phyloP scores from a whole-genome alignment of 345 rosid species.

The Gossypium raimondii region DNA sequence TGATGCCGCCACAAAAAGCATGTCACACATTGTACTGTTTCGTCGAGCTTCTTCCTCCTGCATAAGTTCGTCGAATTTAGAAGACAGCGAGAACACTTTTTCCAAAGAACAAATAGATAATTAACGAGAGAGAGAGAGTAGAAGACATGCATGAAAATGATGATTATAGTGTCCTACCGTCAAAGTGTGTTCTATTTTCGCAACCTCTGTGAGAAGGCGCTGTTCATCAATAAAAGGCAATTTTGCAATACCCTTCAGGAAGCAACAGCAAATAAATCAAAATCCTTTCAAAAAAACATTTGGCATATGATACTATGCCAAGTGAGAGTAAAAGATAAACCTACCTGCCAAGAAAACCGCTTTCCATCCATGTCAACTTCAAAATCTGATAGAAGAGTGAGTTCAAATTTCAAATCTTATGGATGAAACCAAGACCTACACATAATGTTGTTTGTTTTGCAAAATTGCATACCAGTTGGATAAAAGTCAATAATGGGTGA shows the following conservation, averaged over 20 bases:
- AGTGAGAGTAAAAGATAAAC: background rate
- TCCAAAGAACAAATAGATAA: background rate
- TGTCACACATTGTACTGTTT: constrained; percentile 68
- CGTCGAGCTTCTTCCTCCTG: constrained; percentile 82
- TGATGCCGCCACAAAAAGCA: constrained; percentile 72
- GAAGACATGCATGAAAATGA: background rate
- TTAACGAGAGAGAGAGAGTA: background rate
- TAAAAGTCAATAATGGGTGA: constrained; percentile 88
- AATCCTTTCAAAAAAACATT: background rate
- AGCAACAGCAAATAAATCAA: constrained; percentile 4
- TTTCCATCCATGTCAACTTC: constrained; percentile 94
- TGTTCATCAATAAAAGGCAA: constrained; percentile 88
- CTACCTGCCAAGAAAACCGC: constrained; percentile 80
- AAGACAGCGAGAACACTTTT: background rate
- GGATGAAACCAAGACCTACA: background rate
- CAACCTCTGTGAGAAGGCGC: constrained; percentile 76
- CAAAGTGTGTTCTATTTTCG: constrained; percentile 54
- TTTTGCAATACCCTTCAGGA: constrained; percentile 61
- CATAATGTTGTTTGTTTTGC: background rate
- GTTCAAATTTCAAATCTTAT: background rate
- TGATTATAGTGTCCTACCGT: constrained; percentile 9
- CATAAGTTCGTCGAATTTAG: constrained; percentile 8
- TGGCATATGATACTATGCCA: background rate
- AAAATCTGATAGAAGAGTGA: constrained; percentile 34
- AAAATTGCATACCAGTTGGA: constrained; percentile 37